Evolutionary conservation across 1,284 basidiomycete species (phyloP).

Genomic region (Amylostereum chailletii): DNA sequence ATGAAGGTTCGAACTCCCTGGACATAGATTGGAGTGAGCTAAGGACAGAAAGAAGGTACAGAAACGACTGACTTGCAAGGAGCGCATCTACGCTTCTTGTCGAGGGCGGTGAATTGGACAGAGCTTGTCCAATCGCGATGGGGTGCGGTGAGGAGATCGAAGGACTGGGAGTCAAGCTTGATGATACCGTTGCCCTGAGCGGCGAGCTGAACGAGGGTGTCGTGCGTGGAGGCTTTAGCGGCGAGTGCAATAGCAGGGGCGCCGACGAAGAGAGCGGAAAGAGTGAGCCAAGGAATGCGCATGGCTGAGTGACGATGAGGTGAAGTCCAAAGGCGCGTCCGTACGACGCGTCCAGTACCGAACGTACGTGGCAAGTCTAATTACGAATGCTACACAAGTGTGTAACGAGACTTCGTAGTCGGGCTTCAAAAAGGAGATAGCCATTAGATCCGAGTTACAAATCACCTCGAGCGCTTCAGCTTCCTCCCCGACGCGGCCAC

Average conservation of each 20-base stretch:
- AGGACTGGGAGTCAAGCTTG: slow-evolving; percentile 65
- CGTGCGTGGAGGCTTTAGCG: slow-evolving; percentile 28
- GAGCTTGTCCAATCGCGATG: slow-evolving; percentile 79
- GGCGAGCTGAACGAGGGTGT: slow-evolving; percentile 58
- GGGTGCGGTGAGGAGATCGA: slow-evolving; percentile 65
- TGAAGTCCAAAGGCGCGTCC: too few relatives aligned
- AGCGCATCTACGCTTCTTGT: slow-evolving; percentile 65
- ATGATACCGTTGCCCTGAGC: slow-evolving; percentile 70
- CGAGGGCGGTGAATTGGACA: slow-evolving; percentile 81
- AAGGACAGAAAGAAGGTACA: neutral
- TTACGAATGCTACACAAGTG: too few relatives aligned
- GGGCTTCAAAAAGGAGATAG: too few relatives aligned
- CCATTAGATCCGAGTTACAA: too few relatives aligned
- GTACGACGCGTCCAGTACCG: too few relatives aligned
- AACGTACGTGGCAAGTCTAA: too few relatives aligned
- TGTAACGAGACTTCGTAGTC: too few relatives aligned
- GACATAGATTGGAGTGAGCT: slow-evolving; percentile 3
- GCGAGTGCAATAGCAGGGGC: slow-evolving; percentile 37
- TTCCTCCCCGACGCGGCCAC: neutral
- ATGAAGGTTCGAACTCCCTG: slow-evolving; percentile 82
- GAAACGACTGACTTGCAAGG: slow-evolving; percentile 60
- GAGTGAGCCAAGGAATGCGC: too few relatives aligned
- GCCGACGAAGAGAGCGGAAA: slow-evolving; percentile 31
- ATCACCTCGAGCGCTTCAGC: neutral
- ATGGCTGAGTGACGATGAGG: too few relatives aligned